Conservation (phyloP, 2,329 filamentous ascomycete species). For the Salinomyces thailandicus region DNA sequence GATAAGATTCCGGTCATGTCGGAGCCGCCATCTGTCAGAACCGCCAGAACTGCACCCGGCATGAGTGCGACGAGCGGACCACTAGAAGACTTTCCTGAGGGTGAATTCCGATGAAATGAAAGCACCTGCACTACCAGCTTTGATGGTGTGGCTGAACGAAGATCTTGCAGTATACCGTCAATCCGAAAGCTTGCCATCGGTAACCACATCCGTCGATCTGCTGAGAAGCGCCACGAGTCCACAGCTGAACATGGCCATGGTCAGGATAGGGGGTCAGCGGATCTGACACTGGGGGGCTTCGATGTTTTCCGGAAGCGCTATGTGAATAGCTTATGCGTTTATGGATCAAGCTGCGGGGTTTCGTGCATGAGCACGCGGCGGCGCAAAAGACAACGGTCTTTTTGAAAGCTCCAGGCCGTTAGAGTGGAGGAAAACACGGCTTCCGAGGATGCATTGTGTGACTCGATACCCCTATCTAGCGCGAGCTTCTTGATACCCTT, state of each 20-base stretch:
- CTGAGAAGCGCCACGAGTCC: not conserved
- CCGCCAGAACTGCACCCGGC: slow-evolving; percentile 14
- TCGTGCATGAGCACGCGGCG: too few species aligned
- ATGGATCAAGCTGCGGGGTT: too few species aligned
- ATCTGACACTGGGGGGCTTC: too few species aligned
- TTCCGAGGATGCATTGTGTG: not conserved
- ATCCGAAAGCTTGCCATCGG: slow-evolving; percentile 4
- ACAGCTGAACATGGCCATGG: not conserved
- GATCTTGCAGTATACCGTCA: slow-evolving; percentile 4
- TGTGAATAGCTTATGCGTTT: too few species aligned
- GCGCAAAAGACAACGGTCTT: too few species aligned
- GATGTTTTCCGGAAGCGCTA: too few species aligned
- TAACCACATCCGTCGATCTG: slow-evolving; percentile 1
- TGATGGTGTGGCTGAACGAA: not conserved
- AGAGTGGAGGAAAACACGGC: too few species aligned
- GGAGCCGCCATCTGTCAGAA: slow-evolving; percentile 12
- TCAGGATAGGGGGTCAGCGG: not conserved
- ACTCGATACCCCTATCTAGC: not conserved
- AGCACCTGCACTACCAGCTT: not conserved
- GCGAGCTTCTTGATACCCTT: not conserved
- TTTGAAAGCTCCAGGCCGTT: too few species aligned
- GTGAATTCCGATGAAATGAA: not conserved
- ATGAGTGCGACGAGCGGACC: slow-evolving; percentile 25
- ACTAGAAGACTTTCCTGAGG: slow-evolving; percentile 20
- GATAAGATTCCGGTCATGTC: slow-evolving; percentile 18